phyloP scores from a whole-genome alignment of 371 early-diverging fungal genomes.

The Mortierella sp. region DNA sequence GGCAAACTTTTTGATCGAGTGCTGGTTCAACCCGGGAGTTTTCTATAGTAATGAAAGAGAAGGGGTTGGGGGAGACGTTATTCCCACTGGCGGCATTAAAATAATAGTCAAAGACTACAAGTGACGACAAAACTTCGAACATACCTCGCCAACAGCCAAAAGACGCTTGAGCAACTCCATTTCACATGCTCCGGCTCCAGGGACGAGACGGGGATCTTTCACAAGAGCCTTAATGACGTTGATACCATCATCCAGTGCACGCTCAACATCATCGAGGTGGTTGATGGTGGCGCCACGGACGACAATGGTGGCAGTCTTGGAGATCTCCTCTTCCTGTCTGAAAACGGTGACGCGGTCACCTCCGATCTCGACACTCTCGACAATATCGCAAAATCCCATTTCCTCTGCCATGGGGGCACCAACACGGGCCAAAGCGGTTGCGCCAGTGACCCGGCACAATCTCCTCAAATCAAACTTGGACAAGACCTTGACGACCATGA shows the following conservation, averaged over 20 bases:
- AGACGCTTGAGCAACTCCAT: slow-evolving; percentile 91
- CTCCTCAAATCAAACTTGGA: slow-evolving; percentile 98
- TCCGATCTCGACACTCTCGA: slow-evolving; percentile 97
- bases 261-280: slow-evolving; percentile 97
- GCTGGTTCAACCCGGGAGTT: slow-evolving; percentile 96
- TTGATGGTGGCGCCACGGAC: slow-evolving; percentile 98
- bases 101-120: background rate
- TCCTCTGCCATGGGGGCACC: slow-evolving; percentile 97
- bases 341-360: slow-evolving; percentile 97
- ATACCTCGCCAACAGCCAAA: slow-evolving; percentile 73
- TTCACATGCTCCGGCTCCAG: slow-evolving; percentile 98
- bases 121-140: background rate
- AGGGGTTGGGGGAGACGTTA: too few species aligned
- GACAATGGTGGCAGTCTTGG: slow-evolving; percentile 95
- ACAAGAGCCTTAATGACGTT: slow-evolving; percentile 96
- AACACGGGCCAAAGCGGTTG: slow-evolving; percentile 92
- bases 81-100: too few species aligned
- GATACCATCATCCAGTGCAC: slow-evolving; percentile 98
- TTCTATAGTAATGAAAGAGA: slow-evolving; percentile 59
- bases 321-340: slow-evolving; percentile 87
- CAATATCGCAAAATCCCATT: slow-evolving; percentile 96
- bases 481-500: slow-evolving; percentile 92
- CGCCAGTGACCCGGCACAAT: slow-evolving; percentile 94
- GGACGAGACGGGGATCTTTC: slow-evolving; percentile 88
- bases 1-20: slow-evolving; percentile 96